Conservation (phyloP, 2,329 filamentous ascomycete genomes). For the Colletotrichum spaethianum region DNA sequence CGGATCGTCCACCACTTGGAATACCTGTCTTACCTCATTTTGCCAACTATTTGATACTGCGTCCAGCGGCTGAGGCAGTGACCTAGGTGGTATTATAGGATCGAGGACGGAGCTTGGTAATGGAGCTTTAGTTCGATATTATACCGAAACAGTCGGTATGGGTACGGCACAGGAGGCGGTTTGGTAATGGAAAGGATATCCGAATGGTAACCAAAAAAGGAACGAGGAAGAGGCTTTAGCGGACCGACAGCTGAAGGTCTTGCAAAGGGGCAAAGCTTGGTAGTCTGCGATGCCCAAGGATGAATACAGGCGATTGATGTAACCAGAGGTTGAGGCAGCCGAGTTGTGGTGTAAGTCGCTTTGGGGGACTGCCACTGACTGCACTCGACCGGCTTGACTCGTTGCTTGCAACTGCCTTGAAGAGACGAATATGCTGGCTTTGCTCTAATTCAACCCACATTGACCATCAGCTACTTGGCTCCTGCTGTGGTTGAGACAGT, state of each 20-base stretch:
- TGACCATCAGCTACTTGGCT: no score
- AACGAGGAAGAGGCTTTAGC: not conserved
- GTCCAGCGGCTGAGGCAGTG: slow-evolving; percentile 8
- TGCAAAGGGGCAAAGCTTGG: not conserved
- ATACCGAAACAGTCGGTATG: not conserved
- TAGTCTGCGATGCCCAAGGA: not conserved
- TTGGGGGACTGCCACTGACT: not conserved
- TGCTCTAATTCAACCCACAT: not conserved
- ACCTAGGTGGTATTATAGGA: slow-evolving; percentile 12
- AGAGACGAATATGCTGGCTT: not conserved
- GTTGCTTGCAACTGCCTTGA: not conserved
- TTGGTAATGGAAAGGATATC: not conserved
- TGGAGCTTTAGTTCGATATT: not conserved
- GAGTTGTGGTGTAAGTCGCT: slow-evolving; percentile 2
- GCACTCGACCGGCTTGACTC: not conserved
- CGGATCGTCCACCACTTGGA: slow-evolving; percentile 18
- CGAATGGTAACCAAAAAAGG: not conserved
- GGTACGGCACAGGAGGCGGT: slow-evolving; percentile 2
- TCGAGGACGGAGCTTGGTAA: not conserved
- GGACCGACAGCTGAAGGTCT: not conserved
- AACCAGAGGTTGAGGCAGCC: not conserved
- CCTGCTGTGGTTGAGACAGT: not conserved
- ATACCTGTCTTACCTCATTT: slow-evolving; percentile 37
- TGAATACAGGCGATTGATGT: not conserved
- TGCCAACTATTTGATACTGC: slow-evolving; percentile 20